Evolutionary conservation across 2,329 filamentous ascomycete species (phyloP).

Genomic region (Pseudogymnoascus sp.): DNA sequence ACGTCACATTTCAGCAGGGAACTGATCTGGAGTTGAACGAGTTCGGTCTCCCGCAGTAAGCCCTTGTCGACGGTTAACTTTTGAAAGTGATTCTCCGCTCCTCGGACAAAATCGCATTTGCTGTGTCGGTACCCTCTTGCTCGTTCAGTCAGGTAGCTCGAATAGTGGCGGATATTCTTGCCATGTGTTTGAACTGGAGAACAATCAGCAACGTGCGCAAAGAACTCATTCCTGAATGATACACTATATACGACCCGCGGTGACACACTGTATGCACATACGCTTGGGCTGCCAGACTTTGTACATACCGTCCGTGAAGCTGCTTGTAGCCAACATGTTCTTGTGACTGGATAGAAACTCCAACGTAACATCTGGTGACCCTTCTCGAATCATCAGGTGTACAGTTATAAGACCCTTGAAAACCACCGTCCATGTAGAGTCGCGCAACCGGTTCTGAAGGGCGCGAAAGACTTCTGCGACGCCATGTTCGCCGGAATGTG

Average conservation of each 20-base stretch:
- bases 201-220: neutral
- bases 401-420: constrained; percentile 96
- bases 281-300: neutral
- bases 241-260: neutral
- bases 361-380: constrained; percentile 79
- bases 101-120: constrained; percentile 81
- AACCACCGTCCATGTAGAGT: constrained; percentile 99
- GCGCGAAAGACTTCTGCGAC: constrained; percentile 94
- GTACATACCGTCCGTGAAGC: constrained; percentile 72
- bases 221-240: neutral
- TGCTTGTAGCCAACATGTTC: constrained; percentile 76
- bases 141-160: constrained; percentile 75
- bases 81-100: constrained; percentile 74
- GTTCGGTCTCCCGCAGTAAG: constrained; percentile 81
- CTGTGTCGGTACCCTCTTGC: constrained; percentile 75
- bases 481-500: constrained; percentile 86
- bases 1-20: constrained; percentile 86
- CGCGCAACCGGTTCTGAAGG: constrained; percentile 76
- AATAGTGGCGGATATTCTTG: constrained; percentile 86
- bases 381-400: constrained; percentile 96
- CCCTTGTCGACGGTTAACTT: constrained; percentile 85
- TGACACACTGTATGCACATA: constrained; percentile 17
- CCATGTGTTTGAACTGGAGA: constrained; percentile 80
- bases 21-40: constrained; percentile 78
- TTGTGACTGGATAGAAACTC: constrained; percentile 75